phyloP scores from a whole-genome alignment of 257 asterid genomes.

The Solanum habrochaites region DNA sequence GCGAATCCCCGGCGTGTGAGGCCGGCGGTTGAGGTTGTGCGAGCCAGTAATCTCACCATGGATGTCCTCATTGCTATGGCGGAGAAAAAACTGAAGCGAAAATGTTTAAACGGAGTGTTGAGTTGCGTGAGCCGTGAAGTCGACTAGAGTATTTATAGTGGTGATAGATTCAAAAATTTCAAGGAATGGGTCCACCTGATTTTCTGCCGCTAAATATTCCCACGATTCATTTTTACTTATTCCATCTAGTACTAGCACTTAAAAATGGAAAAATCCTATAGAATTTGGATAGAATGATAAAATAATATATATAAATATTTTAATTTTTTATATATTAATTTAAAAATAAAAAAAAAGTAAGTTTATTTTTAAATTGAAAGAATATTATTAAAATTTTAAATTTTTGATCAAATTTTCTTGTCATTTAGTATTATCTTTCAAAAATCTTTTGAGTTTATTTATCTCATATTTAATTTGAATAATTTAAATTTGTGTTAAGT shows the following conservation, averaged over 20 bases:
- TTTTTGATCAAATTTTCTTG: too few species aligned
- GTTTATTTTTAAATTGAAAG: too few species aligned
- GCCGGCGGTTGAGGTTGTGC: conserved; percentile 6
- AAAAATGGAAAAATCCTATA: background rate
- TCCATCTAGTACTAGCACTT: background rate
- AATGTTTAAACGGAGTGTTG: background rate
- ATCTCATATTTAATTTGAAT: too few species aligned
- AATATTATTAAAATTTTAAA: too few species aligned
- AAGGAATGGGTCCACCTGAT: background rate
- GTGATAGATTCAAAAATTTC: background rate
- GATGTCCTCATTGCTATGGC: conserved; percentile 19
- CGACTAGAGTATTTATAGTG: background rate
- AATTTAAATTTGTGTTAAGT: too few species aligned
- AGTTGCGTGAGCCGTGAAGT: background rate
- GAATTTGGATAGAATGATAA: too few species aligned
- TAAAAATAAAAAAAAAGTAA: too few species aligned
- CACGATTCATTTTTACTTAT: background rate
- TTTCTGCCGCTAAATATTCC: background rate
- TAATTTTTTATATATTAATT: too few species aligned
- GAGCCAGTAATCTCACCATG: conserved; percentile 33
- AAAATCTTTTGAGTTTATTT: too few species aligned
- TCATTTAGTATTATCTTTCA: too few species aligned
- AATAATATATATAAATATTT: too few species aligned
- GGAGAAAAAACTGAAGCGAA: background rate
- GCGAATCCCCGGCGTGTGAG: conserved; percentile 30